These are phyloP conservation scores for Porpolomopsis calyptriformis DNA, from an alignment of 768 basidiomycete species.

Conservation along the genomic window DNA sequence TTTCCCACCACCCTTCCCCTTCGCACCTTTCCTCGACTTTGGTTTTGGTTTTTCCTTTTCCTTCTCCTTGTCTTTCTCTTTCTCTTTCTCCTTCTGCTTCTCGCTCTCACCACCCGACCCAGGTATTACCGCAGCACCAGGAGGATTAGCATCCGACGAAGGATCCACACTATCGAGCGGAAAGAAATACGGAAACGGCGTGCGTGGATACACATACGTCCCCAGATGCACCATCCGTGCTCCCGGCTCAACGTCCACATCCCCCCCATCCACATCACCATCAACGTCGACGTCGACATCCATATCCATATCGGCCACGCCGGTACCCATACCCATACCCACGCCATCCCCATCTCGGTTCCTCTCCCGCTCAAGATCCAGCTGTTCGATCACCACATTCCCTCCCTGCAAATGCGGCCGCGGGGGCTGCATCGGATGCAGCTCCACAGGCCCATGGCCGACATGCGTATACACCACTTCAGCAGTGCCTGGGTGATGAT, in stretches of 20 bases:
- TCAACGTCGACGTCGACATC: not conserved
- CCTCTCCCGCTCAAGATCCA: not conserved
- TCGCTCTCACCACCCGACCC: slow-evolving; percentile 13
- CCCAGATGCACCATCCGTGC: slow-evolving; percentile 34
- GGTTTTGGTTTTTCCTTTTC: slow-evolving; percentile 3
- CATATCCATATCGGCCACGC: not conserved
- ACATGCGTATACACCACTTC: too few relatives aligned
- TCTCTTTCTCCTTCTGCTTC: slow-evolving; percentile 14
- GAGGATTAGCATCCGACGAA: slow-evolving; percentile 21
- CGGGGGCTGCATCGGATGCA: too few relatives aligned
- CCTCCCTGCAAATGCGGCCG: not conserved
- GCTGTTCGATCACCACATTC: not conserved
- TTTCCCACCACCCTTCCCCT: slow-evolving; percentile 11
- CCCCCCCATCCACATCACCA: slow-evolving; percentile 1
- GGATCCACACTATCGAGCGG: not conserved
- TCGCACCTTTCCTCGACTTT: not conserved
- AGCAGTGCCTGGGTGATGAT: too few relatives aligned
- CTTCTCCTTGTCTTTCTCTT: slow-evolving; percentile 12
- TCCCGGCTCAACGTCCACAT: slow-evolving; percentile 14
- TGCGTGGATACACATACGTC: slow-evolving; percentile 45
- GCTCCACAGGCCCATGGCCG: too few relatives aligned
- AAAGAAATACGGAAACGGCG: slow-evolving; percentile 51
- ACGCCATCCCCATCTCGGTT: not conserved
- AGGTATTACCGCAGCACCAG: slow-evolving; percentile 15
- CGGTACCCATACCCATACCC: not conserved